Conservation (phyloP, 176 grass and related monocot species). For the Typha latifolia region DNA sequence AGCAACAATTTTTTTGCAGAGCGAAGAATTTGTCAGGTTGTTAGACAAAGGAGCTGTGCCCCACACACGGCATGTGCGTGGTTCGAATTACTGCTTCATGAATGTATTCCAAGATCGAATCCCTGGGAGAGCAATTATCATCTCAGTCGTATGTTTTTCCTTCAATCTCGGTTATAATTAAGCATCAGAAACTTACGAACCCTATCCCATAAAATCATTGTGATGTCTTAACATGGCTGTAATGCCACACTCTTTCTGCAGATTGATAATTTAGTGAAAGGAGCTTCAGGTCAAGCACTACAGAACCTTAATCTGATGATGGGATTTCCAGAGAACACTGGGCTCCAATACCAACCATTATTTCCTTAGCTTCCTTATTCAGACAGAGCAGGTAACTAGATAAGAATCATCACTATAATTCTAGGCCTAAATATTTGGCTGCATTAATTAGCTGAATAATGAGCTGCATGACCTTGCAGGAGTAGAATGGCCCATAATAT, state of each 20-base stretch:
- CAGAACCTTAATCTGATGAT: slow-evolving; percentile 99
- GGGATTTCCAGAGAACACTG: slow-evolving; percentile 79
- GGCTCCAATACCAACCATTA: slow-evolving; percentile 63
- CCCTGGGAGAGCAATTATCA: slow-evolving; percentile 75
- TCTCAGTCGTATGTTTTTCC: slow-evolving; percentile 62
- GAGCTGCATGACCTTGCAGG: background rate
- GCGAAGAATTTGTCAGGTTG: slow-evolving; percentile 85
- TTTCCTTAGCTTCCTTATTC: slow-evolving; percentile 45
- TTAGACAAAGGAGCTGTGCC: slow-evolving; percentile 49
- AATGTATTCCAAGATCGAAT: slow-evolving; percentile 94
- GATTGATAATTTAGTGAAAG: slow-evolving; percentile 99
- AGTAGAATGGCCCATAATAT: background rate
- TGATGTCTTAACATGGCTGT: background rate
- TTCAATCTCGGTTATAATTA: slow-evolving; percentile 1
- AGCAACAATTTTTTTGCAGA: slow-evolving; percentile 23
- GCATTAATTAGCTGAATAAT: background rate
- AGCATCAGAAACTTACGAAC: background rate
- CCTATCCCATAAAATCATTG: background rate
- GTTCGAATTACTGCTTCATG: slow-evolving; percentile 93
- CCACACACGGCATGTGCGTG: slow-evolving; percentile 64
- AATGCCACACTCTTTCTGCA: slow-evolving; percentile 7
- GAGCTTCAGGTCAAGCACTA: slow-evolving; percentile 89
- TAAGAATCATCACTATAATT: background rate
- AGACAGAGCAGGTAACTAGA: background rate
- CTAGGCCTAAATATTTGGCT: background rate